phyloP scores from a whole-genome alignment of 1,139 yeast genomes.

The Yamadazyma triangularis region DNA sequence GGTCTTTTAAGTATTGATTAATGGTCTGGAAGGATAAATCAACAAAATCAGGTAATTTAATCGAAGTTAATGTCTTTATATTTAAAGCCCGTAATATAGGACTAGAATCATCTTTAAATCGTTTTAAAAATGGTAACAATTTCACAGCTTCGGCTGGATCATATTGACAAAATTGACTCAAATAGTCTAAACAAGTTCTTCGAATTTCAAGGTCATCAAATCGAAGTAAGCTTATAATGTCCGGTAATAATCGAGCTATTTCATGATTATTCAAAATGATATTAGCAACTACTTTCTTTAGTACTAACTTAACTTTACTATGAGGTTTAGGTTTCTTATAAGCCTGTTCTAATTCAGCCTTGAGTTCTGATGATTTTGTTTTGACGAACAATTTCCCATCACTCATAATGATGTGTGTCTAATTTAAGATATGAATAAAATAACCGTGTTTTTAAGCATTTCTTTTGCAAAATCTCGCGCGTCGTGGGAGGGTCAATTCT shows the following conservation, averaged over 20 bases:
- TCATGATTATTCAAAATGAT: constrained; percentile 80
- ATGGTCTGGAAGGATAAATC: constrained; percentile 24
- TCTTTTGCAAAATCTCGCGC: too few relatives aligned
- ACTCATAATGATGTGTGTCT: constrained; percentile 27
- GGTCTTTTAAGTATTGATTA: constrained; percentile 40
- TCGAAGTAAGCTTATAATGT: constrained; percentile 56
- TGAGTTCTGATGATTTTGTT: constrained; percentile 50
- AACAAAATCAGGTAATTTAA: constrained; percentile 51
- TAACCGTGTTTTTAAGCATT: too few relatives aligned
- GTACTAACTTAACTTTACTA: constrained; percentile 49
- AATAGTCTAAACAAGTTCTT: constrained; percentile 59
- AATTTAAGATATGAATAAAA: too few relatives aligned
- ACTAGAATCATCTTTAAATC: constrained; percentile 42
- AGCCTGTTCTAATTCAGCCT: constrained; percentile 51
- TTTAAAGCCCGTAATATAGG: constrained; percentile 47
- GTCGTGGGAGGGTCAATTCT: too few relatives aligned
- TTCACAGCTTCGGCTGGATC: constrained; percentile 53
- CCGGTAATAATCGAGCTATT: constrained; percentile 63
- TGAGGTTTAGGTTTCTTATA: constrained; percentile 50
- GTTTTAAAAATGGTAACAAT: constrained; percentile 52
- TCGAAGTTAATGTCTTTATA: constrained; percentile 57
- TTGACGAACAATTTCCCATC: constrained; percentile 41
- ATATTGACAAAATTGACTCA: constrained; percentile 53
- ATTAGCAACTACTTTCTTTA: constrained; percentile 79
- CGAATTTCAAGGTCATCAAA: constrained; percentile 70